Base-by-base conservation (phyloP, 768 basidiomycete species). In the Postia placenta region DNA sequence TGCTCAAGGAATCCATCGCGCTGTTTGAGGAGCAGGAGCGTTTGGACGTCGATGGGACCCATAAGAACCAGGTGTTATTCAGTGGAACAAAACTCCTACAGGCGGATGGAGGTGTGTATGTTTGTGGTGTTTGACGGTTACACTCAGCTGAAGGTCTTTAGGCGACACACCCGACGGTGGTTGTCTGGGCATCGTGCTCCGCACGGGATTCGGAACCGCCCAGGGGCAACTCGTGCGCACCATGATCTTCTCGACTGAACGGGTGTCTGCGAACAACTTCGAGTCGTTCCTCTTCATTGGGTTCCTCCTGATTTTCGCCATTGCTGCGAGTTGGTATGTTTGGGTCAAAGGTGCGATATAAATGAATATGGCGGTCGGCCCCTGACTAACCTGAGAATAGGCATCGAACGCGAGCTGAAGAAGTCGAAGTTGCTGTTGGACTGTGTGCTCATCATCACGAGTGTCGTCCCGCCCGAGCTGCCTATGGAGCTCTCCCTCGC, bases 161-260 rank as follows among this genome's bases (percentile, higher is more conserved):
- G 71, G 81, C 44, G 74, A 79, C 47, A 89, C 93, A 0, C 94
- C 94, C 3, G 92, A 99, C 61, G 84, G 81, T 17, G 95, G 95
- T 36, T 95, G 92, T 65, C 81, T 96, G 6, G 94, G 92, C 7
- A 73, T 93, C 38, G 93, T 98, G 11, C 76, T 97, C 36, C 83
- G 92, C 48, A 98, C 96, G 11, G 95, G 96, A 1, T 99, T 98
- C 61, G 96, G 96, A 7, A 99, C 96, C 9, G 83, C 92, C 0
- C 96, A 99, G 64, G 96, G 96, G 33, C 92, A 95, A 67, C 82
- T 99, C 27, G 94, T 99, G 26, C 76, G 95, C 39, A 98, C 96
- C 0, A 99, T 98, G 96, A 93, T 99, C 49, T 99, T 98, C 72
- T 93, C 92, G 12, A 93, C 92, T 0, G 96, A 99, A 60, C 87